Evolutionary conservation across 441 rosid genomes (phyloP), one percentile per base, ranked within the genome.

Genomic region (Mallotus repandus): DNA sequence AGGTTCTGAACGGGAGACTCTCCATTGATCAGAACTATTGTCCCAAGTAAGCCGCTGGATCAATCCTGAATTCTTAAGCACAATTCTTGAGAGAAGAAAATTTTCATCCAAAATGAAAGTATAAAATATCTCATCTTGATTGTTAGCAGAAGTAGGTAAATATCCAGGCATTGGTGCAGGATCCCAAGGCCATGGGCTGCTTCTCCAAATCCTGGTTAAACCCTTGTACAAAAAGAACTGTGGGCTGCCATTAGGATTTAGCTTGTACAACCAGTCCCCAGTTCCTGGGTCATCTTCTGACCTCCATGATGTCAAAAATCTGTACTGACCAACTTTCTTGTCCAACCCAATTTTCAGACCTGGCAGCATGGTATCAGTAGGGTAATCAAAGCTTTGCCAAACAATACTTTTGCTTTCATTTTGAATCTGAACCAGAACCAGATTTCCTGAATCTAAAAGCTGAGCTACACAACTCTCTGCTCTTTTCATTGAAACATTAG

Each of bases 351-450:
- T 12, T 61, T 76, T 78, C 81, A 78, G 68, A 11, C 73, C 72
- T 0, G 81, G 72, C 13, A 84, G 58, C 9, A 66, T 4, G 0
- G 78, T 69, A 63, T 80, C 71, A 0, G 82, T 70, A 1, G 78
- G 83, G 29, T 81, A 35, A 52, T 81, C 81, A 57, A 84, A 84
- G 63, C 85, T 84, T 52, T 81, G 78, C 81, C 84, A 84, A 29
- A 78, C 19, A 10, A 77, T 69, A 53, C 6, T 15, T 35, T 63
- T 50, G 9, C 45, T 65, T 45, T 62, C 57, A 22, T 29, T 54
- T 54, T 35, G 72, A 25, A 65, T n/a, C n/a, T n/a, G n/a, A n/a
- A n/a, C 29, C 70, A 80, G 10, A 66, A 80, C 73, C 0, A 80
- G 45, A 68, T 82, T 79, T 9, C 85, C 87, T 2, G 80, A 38